Evolutionary conservation across 305 asterid species (phyloP), one percentile per base, ranked within the genome.

Genomic region (Rubia balearica): DNA sequence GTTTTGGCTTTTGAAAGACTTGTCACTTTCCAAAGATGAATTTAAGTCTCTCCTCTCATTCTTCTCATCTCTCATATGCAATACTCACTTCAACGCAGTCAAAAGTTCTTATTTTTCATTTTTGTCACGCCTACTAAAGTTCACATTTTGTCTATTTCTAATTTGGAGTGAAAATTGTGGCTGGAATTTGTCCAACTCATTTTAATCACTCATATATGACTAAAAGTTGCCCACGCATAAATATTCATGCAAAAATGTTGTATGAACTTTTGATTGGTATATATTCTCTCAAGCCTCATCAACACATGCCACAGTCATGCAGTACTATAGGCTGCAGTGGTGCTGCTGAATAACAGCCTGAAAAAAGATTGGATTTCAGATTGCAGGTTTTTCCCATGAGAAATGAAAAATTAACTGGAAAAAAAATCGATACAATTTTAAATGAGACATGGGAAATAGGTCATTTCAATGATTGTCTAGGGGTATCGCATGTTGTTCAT

Each of bases 221-320:
- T 27, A 27, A 27, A 27, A 27, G 1, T 27, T 27, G 2, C 1
- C 2, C 30, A 27, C 1, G 30, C 1, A 2, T 27, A 27, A 27
- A 2, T 27, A 27, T 27, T 27, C 2, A 2, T 27, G 30, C 1
- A 27, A 27, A 27, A 27, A 27, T 0, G 2, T 0, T 1, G 30
- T 27, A n/a, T n/a, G n/a, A 27, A 27, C 2, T 2, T 27, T 27
- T 27, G 30, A 2, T 27, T 27, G 30, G 17, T 6, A 38, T 17
- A 33, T 64, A 33, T 40, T 59, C n/a, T 51, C 8, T 51, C 22
- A 48, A 14, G n/a, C 55, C 30, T 67, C 61, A n/a, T 67, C 61
- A n/a, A 56, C 77, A 68, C 69, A 61, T 60, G 77, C 55, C 73
- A 46, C 4, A 12, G 76, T 55, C 63, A 24, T 17, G 4, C 24